Conservation (phyloP, 2,329 filamentous ascomycete genomes). For the Fusarium falciforme region DNA sequence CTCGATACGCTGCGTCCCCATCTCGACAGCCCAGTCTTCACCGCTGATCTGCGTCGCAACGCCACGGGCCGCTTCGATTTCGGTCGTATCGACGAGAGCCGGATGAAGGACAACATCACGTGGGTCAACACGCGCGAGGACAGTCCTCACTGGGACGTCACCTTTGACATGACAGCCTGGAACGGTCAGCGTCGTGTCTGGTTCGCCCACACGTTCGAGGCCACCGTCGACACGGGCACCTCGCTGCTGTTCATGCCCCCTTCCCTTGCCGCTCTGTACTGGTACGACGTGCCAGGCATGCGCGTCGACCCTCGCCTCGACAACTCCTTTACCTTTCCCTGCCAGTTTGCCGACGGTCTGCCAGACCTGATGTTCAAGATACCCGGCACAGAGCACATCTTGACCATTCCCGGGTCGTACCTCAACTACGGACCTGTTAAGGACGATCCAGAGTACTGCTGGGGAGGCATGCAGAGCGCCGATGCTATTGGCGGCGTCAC, state of each 20-base stretch:
- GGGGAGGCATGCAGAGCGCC: conserved; percentile 77
- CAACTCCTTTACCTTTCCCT: conserved; percentile 69
- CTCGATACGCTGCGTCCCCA: conserved; percentile 57
- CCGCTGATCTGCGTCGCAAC: conserved; percentile 61
- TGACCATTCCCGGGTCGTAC: conserved; percentile 65
- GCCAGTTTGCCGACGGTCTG: conserved; percentile 62
- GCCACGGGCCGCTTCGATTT: conserved; percentile 63
- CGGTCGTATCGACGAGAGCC: conserved; percentile 57
- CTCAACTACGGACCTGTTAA: conserved; percentile 66
- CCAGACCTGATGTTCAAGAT: conserved; percentile 68
- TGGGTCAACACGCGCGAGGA: conserved; percentile 53
- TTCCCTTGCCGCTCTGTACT: conserved; percentile 70
- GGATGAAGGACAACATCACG: conserved; percentile 54
- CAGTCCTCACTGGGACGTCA: conserved; percentile 54
- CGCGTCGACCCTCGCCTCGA: conserved; percentile 56
- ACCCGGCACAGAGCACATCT: conserved; percentile 59
- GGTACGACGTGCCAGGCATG: conserved; percentile 64
- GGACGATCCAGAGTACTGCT: conserved; percentile 69
- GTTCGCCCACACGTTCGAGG: conserved; percentile 58
- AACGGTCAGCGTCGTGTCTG: conserved; percentile 62
- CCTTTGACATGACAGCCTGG: conserved; percentile 62
- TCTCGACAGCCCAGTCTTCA: conserved; percentile 58
- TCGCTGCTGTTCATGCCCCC: conserved; percentile 72
- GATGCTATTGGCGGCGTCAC: conserved; percentile 59
- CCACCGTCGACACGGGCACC: conserved; percentile 77